Evolutionary conservation across 768 basidiomycete genomes (phyloP), one percentile per base, ranked within the genome.

Genomic region (Leccinum rimulosum): DNA sequence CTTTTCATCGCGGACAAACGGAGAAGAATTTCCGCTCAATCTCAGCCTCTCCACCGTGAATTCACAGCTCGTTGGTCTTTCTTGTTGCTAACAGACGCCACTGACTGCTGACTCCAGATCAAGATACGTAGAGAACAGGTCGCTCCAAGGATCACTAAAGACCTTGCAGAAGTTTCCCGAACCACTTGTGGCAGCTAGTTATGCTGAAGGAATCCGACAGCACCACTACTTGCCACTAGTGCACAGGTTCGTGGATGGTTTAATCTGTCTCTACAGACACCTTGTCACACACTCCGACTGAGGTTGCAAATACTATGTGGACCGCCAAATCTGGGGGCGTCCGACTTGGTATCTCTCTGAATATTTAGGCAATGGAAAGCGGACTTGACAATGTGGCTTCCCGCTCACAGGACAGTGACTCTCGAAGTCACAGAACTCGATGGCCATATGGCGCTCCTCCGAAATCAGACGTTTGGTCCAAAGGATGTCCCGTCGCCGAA

Each of bases 61-160:
- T 45, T 10, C 43, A 45, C 19, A 5, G 19, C 11, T 45, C 11
- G 10, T 19, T 19, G 11, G 43, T 19, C 25, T 27, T 27, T 45
- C 22, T 30, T 31, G 48, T 4, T 31, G 30, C 28, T 9, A 30
- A 50, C 19, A 38, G 14, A 54, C 19, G 17, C 30, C 9, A 59
- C 50, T 36, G 22, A 54, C 67, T 31, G 35, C 56, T 70, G 49
- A 69, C 56, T 55, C 62, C 43, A 45, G 48, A 35, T 31, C 43
- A 71, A 97, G 95, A 72, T 98, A 91, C 70, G 94, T 90, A 51
- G 96, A 99, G 79, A 95, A 93, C 71, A 96, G 96, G 15, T 97
- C 94, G 3, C 82, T 98, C 3, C 91, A 91, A 14, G 89, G 94
- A 73, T 95, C 90, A 1, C 80, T 98, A 43, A 95, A 90, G 73